Base-by-base conservation (phyloP, 2,329 filamentous ascomycete species). In the Pyrenochaeta sp. region DNA sequence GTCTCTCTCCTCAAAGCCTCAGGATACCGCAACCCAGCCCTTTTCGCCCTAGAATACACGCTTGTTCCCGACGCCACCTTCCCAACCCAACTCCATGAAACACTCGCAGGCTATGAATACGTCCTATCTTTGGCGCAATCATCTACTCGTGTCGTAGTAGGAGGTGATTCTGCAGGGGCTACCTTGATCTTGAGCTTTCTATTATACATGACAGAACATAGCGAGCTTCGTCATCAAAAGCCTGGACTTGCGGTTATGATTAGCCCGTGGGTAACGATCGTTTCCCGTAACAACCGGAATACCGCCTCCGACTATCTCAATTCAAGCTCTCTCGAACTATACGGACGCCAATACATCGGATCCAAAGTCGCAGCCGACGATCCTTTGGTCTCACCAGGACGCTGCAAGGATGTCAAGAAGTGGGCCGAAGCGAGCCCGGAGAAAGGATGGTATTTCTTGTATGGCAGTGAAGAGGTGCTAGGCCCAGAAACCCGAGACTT, bases 1-100 rank as follows among this genome's bases (percentile, higher is more conserved):
- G 78, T 90, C 11, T 80, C 82, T 37, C 77, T 92, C 15, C 80
- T 96, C 33, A 81, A 85, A 49, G 77, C 83, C 45, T 78, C 81
- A 15, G 89, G 89, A 1, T 94, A 89, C 72, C 72, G 78, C 9
- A 95, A 93, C 67, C 91, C 91, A 0, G 89, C 90, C 18, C 83
- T 95, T 3, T 92, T 95, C 68, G 86, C 89, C 1, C 79, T 95
- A 4, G 90, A 95, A 54, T 95, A 95, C 71, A 91, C 88, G 0
- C 81, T 96, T 1, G 90, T 92, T 0, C 90, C 90, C 1, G 89
- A 92, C 61, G 82, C 84, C 12, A 82, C 82, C 10, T 94, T 90
- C 66, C 91, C 91, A 1, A 86, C 81, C 2, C 91, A 95, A 73
- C 77, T 93, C 10, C 81, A 89, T 39, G 85, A 96, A 76, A 85